Evolutionary conservation across 306 rosid genomes (phyloP), one percentile per base, ranked within the genome.

Genomic region (Fragaria ananassa): DNA sequence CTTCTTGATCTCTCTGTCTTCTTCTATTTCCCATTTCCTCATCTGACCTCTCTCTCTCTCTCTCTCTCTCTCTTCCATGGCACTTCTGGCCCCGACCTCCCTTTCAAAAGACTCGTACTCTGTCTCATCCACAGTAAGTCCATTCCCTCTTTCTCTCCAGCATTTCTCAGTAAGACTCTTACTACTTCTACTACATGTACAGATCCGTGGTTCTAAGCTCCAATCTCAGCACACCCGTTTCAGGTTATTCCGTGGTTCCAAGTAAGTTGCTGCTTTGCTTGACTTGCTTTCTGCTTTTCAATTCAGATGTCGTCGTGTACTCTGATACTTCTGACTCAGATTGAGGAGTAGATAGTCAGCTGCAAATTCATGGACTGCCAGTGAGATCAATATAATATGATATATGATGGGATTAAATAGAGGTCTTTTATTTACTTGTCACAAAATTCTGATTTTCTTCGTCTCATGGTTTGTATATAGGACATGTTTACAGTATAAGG

Each of bases 121-220:
- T 34, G 14, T 63, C 27, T 70, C 66, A 54, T 54, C 27, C 61
- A 8, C 61, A 21, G 61, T 11, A 57, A 57, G 31, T 29, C 39
- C 12, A 9, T 10, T 8, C 13, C 9, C 14, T 70, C 31, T 69
- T 45, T 65, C 29, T 10, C 7, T 67, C n/a, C 3, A 13, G 2
- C 67, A 56, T 63, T 53, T 63, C 8, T 31, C 50, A 10, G 2
- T 46, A 3, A 11, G 17, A 46, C 50, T 46, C 50, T 46, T 78
- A 29, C 34, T 7, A 21, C 63, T 17, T 56, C 62, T 67, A 67
- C 75, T 19, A 10, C 9, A 9, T 7, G 15, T 29, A 68, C 80
- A 95, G 97, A 89, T 89, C 88, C 84, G 78, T 85, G 81, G 85
- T 72, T 70, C 61, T 72, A 64, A 79, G 83, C 74, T 34, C 79